A percentile compares a stretch with the other conserved stretches of the same genome.
phyloP scores from a whole-genome alignment of 2,329 filamentous ascomycete genomes.

The Fusarium albidum region DNA sequence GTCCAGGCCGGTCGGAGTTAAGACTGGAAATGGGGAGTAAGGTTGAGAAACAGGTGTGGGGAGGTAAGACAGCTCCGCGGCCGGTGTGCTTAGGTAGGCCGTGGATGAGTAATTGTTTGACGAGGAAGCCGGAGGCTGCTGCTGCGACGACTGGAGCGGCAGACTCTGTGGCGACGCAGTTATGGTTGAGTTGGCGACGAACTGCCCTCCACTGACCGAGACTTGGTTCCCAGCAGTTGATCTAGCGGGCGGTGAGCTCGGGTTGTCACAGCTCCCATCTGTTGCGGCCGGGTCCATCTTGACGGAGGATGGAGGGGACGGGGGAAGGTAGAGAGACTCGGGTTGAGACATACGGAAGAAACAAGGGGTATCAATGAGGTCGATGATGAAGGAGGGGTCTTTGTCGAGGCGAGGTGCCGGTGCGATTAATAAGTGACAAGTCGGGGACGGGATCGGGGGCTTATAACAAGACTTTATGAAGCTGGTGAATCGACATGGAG shows the following conservation, averaged over 20 bases:
- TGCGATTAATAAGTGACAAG: constrained; percentile 30
- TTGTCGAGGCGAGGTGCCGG: constrained; percentile 30
- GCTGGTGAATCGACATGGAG: constrained; percentile 32
- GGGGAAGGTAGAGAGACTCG: constrained; percentile 40
- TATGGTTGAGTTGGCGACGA: constrained; percentile 34
- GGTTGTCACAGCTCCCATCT: constrained; percentile 40
- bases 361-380: constrained; percentile 28
- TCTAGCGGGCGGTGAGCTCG: constrained; percentile 40
- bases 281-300: constrained; percentile 40
- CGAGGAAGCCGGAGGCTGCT: constrained; percentile 33
- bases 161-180: constrained; percentile 36
- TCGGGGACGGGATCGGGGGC: constrained; percentile 20
- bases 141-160: constrained; percentile 27
- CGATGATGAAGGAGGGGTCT: constrained; percentile 29
- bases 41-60: constrained; percentile 36
- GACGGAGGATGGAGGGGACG: constrained; percentile 41
- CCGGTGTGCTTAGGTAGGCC: constrained; percentile 34
- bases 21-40: constrained; percentile 37
- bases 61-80: constrained; percentile 37
- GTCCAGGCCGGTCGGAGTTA: constrained; percentile 31
- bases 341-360: constrained; percentile 42
- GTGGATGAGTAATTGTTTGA: constrained; percentile 36
- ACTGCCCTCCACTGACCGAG: constrained; percentile 32
- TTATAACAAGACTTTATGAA: constrained; percentile 36
- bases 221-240: constrained; percentile 34